Evolutionary conservation across 768 basidiomycete genomes (phyloP).

Genomic region (Tulasnella sp.): DNA sequence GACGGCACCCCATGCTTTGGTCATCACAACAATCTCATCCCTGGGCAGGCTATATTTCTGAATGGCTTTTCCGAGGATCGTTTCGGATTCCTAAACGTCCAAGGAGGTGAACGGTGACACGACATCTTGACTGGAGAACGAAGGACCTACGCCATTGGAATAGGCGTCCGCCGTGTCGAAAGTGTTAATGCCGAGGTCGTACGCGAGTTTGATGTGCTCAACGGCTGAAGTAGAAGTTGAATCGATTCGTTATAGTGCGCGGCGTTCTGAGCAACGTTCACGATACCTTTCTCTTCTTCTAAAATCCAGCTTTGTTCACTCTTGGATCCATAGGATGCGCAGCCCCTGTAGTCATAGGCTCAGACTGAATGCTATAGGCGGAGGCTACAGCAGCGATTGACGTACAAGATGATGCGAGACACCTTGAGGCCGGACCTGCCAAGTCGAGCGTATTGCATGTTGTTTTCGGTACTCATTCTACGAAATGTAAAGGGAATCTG

Average conservation of each 20-base stretch:
- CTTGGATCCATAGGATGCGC: neutral
- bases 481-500: neutral
- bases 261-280: constrained; percentile 21
- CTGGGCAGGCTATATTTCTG: constrained; percentile 21
- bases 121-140: neutral
- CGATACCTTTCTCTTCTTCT: neutral
- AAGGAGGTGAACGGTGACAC: neutral
- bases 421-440: constrained; percentile 3
- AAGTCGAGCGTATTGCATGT: neutral
- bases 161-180: neutral
- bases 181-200: neutral
- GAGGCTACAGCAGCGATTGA: neutral
- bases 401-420: neutral
- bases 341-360: neutral
- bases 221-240: neutral
- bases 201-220: neutral
- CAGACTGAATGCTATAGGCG: neutral
- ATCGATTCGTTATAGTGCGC: neutral
- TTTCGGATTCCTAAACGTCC: neutral
- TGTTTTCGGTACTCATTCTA: neutral
- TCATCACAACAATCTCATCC: constrained; percentile 13
- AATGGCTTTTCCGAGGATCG: neutral
- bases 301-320: neutral
- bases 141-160: neutral
- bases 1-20: neutral